Evolutionary conservation across 163 green algal genomes (phyloP), one percentile per base, ranked within the genome.

Genomic region (Volvox carteri): DNA sequence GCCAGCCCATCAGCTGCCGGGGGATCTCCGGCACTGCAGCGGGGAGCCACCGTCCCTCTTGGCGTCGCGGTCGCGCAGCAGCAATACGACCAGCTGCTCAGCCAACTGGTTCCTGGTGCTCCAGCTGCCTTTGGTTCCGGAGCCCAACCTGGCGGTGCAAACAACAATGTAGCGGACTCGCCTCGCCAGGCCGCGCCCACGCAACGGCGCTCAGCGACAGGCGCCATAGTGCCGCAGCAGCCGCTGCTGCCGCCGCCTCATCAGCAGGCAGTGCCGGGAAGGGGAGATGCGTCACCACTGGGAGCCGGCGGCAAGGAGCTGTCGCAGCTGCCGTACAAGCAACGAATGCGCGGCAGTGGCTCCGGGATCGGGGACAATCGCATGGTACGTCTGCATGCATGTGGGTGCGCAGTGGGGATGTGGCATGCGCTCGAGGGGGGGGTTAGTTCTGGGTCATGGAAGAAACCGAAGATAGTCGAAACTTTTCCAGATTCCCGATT

Each of bases 11-110:
- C 67, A 25, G 33, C 65, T 42, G 67, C 67, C 37, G n/a, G 23
- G 37, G 60, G 60, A 37, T 39, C 60, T 19, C 37, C 60, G 14
- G 11, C 60, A 72, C 28, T 11, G 37, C 11, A 23, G 60, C 28
- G 28, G 19, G 25, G 60, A 11, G 60, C 2, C 25, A 28, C 19
- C n/a, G 11, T 72, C 60, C 60, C 60, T 39, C 25, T 72, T 44
- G 35, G 48, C n/a, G 75, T 70, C 46, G 75, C 75, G 14, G 48
- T 70, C 14, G 48, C 48, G 48, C 75, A 84, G 75, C 48, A 48
- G 48, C 75, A 84, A 16, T 37, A 68, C 9, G 75, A 84, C 14
- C 75, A 84, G 75, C 75, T 70, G 25, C 75, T 70, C 44, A 56
- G 48, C 48, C 23, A 84, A 16, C 30, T 84, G 16, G 4, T 9